phyloP scores from a whole-genome alignment of 78 protist species.

The Planoprotostelium fungivorum region DNA sequence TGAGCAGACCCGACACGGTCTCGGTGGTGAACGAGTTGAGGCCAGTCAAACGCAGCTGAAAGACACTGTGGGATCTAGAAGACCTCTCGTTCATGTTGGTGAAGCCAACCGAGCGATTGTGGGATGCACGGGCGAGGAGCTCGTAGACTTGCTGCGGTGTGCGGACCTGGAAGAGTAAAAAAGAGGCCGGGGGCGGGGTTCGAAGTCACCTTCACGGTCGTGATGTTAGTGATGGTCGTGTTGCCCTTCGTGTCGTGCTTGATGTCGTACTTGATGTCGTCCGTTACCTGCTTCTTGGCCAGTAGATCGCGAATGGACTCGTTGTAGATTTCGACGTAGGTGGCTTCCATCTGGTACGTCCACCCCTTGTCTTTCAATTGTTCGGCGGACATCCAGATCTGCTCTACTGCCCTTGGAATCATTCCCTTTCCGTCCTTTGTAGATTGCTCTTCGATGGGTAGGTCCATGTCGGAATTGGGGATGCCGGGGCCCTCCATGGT shows the following conservation, averaged over 20 bases:
- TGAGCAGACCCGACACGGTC: slow-evolving; percentile 44
- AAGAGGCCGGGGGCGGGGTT: background rate
- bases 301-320: slow-evolving; percentile 60
- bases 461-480: background rate
- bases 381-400: slow-evolving; percentile 30
- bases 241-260: slow-evolving; percentile 17
- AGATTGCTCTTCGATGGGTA: background rate
- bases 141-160: slow-evolving; percentile 34
- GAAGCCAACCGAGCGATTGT: slow-evolving; percentile 53
- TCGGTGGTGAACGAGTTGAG: slow-evolving; percentile 24
- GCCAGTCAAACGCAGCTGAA: slow-evolving; percentile 56
- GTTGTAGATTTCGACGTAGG: slow-evolving; percentile 73
- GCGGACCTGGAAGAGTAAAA: background rate
- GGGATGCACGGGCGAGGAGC: slow-evolving; percentile 34
- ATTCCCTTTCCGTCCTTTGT: slow-evolving; percentile 36
- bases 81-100: slow-evolving; percentile 73
- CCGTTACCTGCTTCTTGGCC: background rate
- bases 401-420: slow-evolving; percentile 62
- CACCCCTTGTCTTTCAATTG: slow-evolving; percentile 30
- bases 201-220: slow-evolving; percentile 5
- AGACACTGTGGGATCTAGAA: slow-evolving; percentile 79
- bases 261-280: slow-evolving; percentile 16
- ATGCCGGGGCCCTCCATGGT: slow-evolving; percentile 74
- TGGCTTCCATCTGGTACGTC: slow-evolving; percentile 42
- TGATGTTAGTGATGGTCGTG: slow-evolving; percentile 15